Evolutionary conservation across 1,284 basidiomycete species (phyloP), one percentile per base, ranked within the genome.

Genomic region (Puccinia hordei): DNA sequence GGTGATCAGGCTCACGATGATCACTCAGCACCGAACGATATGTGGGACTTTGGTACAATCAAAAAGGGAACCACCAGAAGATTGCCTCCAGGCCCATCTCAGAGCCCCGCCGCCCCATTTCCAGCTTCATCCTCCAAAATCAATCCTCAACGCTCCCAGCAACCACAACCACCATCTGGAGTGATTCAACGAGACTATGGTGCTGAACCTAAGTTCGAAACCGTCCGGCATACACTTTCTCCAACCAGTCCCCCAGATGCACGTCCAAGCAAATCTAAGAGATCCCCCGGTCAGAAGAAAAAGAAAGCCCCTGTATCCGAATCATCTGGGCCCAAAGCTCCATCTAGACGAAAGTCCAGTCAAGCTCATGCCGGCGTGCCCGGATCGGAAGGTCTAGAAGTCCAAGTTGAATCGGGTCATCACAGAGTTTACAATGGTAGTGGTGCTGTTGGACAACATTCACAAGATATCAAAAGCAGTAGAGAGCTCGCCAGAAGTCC

Each of bases 21-120:
- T 59, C 85, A 86, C 33, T 87, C 87, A 76, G 92, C 93, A 81
- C 88, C 89, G 9, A 93, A 95, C 81, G 94, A 95, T 82, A 87
- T 96, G 35, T 98, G 95, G 95, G 95, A 97, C 86, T 98, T 97
- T 88, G 92, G 93, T 30, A 95, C 93, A 19, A 90, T 95, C 71
- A 90, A 92, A 81, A 90, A 93, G 53, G 82, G 82, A 0, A 80
- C 83, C 24, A 82, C 57, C 38, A 49, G 73, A 44, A 73, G 76
- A 69, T 4, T 80, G 35, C 22, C 61, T 38, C 75, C 73, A 10
- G 59, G 79, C 66, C 66, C 38, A 30, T 49, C 46, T 49, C 66
- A 46, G 41, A 49, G 6, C 41, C 69, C 59, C 61, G 61, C 46
- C 72, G 89, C 89, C 35, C 85, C 88, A 57, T 86, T 87, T 49